These are phyloP conservation scores for Globomyces sp. DNA, from an alignment of 371 early-diverging fungal species.

Conservation along the genomic window DNA sequence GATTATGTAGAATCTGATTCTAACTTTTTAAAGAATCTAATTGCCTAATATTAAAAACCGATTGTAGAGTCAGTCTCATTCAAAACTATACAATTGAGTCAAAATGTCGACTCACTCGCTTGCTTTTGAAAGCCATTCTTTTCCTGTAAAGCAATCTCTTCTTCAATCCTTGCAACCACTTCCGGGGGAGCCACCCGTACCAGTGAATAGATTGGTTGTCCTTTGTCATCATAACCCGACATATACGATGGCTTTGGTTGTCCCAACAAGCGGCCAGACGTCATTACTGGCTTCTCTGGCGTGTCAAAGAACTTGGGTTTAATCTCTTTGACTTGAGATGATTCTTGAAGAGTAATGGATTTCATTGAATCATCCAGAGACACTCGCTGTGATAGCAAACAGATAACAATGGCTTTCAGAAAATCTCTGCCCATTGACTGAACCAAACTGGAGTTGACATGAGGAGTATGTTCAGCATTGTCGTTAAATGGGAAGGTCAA, in stretches of 20 bases:
- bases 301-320: background rate
- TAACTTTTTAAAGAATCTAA: too few relatives aligned
- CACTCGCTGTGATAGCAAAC: constrained; percentile 1
- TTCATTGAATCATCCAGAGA: background rate
- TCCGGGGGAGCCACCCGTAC: background rate
- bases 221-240: background rate
- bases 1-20: too few relatives aligned
- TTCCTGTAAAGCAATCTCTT: background rate
- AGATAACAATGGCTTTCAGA: constrained; percentile 9
- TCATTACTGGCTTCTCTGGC: background rate
- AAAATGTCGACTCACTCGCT: background rate
- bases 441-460: constrained; percentile 6
- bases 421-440: constrained; percentile 7
- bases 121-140: background rate
- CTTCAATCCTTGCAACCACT: background rate
- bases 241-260: background rate
- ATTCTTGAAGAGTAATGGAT: background rate
- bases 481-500: constrained; percentile 5
- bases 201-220: background rate
- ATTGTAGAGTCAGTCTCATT: too few relatives aligned
- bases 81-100: too few relatives aligned
- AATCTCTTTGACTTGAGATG: background rate
- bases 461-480: background rate
- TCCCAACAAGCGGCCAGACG: background rate
- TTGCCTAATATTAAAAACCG: too few relatives aligned